Evolutionary conservation across 331 rosid species (phyloP).

Genomic region (Telfairia occidentalis): DNA sequence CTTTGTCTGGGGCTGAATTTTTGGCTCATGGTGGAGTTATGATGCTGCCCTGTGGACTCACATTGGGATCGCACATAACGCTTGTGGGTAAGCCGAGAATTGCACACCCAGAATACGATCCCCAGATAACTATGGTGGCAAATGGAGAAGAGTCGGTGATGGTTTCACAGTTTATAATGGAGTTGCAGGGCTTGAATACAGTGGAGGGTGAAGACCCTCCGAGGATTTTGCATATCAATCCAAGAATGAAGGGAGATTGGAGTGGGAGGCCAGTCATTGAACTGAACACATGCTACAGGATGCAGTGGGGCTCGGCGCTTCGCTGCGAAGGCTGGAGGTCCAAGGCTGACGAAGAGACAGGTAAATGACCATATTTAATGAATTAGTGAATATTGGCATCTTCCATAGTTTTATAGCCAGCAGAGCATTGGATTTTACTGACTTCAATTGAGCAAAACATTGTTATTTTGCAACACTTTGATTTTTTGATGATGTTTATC

Average conservation of each 20-base stretch:
- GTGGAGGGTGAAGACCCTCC: conserved; percentile 90
- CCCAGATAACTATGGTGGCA: conserved; percentile 32
- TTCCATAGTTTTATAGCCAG: background rate
- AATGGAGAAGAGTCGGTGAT: conserved; percentile 35
- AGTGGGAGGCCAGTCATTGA: conserved; percentile 77
- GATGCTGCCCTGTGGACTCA: conserved; percentile 81
- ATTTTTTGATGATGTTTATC: background rate
- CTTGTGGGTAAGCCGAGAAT: conserved; percentile 56
- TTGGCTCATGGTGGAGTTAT: conserved; percentile 26
- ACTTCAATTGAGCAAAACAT: background rate
- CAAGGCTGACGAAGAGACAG: conserved; percentile 75
- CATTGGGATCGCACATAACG: conserved; percentile 68
- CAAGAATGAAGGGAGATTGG: conserved; percentile 88
- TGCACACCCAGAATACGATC: conserved; percentile 29
- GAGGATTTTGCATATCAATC: conserved; percentile 69
- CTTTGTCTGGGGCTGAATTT: conserved; percentile 42
- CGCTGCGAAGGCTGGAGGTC: conserved; percentile 88
- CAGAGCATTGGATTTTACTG: conserved; percentile 2
- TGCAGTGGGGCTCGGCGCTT: conserved; percentile 82
- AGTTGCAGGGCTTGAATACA: conserved; percentile 70
- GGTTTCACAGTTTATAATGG: conserved; percentile 56
- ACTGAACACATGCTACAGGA: conserved; percentile 78
- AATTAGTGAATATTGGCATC: background rate
- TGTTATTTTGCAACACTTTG: background rate
- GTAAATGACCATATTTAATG: conserved; percentile 24